Percentiles rank a stretch among this genome's conserved stretches.
Conservation (phyloP, 1,139 yeast genomes). For the Geotrichum histeridarum region DNA sequence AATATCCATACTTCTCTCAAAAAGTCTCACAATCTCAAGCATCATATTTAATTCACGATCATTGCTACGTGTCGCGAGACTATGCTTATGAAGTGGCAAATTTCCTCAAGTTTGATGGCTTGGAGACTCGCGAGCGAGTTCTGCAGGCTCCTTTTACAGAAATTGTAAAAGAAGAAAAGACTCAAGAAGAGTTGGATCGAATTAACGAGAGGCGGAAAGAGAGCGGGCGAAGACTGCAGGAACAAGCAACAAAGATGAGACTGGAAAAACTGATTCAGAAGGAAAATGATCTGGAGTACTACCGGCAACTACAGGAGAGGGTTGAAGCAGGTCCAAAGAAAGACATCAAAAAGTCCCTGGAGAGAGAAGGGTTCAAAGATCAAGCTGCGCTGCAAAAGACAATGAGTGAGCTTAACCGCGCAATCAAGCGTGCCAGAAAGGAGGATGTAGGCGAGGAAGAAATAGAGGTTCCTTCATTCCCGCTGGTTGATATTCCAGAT, state of each 20-base stretch:
- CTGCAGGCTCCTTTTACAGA: slow-evolving; percentile 79
- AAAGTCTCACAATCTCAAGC: slow-evolving; percentile 62
- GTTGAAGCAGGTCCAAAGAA: slow-evolving; percentile 47
- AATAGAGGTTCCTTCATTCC: slow-evolving; percentile 59
- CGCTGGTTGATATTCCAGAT: slow-evolving; percentile 73
- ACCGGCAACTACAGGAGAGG: slow-evolving; percentile 51
- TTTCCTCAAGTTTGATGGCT: slow-evolving; percentile 54
- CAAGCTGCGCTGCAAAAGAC: slow-evolving; percentile 67
- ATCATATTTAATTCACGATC: slow-evolving; percentile 63
- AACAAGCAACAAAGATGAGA: slow-evolving; percentile 83
- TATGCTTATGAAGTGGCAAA: slow-evolving; percentile 59
- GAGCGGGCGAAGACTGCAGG: slow-evolving; percentile 83
- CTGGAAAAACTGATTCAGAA: slow-evolving; percentile 74
- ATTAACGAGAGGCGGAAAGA: slow-evolving; percentile 80
- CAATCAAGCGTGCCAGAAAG: slow-evolving; percentile 62
- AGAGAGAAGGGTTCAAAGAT: slow-evolving; percentile 74
- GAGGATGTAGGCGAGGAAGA: slow-evolving; percentile 59
- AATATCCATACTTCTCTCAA: slow-evolving; percentile 88
- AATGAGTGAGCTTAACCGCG: slow-evolving; percentile 57
- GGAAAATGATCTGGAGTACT: slow-evolving; percentile 75
- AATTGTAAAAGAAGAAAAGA: slow-evolving; percentile 58
- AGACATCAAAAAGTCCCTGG: slow-evolving; percentile 46
- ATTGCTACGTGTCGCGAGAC: slow-evolving; percentile 69
- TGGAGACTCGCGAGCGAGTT: slow-evolving; percentile 66
- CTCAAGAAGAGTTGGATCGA: slow-evolving; percentile 73